Percentiles rank a stretch among this genome's conserved stretches.
These are phyloP conservation scores for Globisporangium recalcitrans DNA, from an alignment of 352 stramenopile genomes.

Conservation along the genomic window DNA sequence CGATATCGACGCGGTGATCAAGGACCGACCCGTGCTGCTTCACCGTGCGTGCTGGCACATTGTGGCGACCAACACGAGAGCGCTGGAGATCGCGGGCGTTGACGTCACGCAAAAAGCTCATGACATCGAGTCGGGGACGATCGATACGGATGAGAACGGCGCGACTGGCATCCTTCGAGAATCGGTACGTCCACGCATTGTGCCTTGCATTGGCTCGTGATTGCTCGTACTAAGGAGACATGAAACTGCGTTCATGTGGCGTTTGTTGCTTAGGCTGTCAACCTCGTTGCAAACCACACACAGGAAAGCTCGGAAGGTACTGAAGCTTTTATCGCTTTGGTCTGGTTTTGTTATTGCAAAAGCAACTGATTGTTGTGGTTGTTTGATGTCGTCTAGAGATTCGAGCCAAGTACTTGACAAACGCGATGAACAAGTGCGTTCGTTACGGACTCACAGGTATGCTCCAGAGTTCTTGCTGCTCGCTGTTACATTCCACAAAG, in stretches of 20 bases:
- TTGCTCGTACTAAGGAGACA: not conserved
- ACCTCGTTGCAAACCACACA: slow-evolving; percentile 65
- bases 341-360: not conserved
- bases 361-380: not conserved
- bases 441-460: slow-evolving; percentile 68
- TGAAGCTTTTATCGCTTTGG: not conserved
- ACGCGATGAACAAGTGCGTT: slow-evolving; percentile 60
- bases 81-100: slow-evolving; percentile 63
- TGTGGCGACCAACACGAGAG: slow-evolving; percentile 80
- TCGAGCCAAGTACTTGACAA: slow-evolving; percentile 51
- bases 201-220: not conserved
- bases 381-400: slow-evolving; percentile 29
- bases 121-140: slow-evolving; percentile 33
- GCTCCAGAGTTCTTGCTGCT: not conserved
- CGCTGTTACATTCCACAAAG: not conserved
- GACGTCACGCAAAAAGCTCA: slow-evolving; percentile 30
- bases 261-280: slow-evolving; percentile 39
- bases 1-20: slow-evolving; percentile 75
- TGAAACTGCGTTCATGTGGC: not conserved
- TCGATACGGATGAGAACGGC: slow-evolving; percentile 62
- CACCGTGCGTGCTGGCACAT: slow-evolving; percentile 90
- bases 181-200: slow-evolving; percentile 26
- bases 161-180: slow-evolving; percentile 69
- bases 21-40: slow-evolving; percentile 64
- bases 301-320: slow-evolving; percentile 61